These are phyloP conservation scores for Carallia pectinifolia DNA, from an alignment of 345 rosid species.

Conservation along the genomic window DNA sequence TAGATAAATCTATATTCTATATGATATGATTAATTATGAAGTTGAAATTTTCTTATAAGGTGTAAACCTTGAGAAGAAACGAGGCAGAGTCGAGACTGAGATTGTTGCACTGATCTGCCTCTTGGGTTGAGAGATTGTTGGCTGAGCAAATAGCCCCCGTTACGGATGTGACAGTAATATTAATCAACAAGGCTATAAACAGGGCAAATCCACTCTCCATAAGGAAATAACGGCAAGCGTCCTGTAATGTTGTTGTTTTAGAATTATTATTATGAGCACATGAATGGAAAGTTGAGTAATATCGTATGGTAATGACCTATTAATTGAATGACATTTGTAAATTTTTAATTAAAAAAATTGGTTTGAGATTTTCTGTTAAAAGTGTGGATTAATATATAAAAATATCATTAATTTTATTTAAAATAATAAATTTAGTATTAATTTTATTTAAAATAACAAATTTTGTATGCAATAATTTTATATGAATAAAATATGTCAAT, in stretches of 20 bases:
- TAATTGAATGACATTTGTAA: neutral
- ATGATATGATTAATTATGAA: no score
- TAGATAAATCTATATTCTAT: neutral
- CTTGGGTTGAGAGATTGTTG: constrained; percentile 24
- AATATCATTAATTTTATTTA: no score
- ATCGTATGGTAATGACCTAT: neutral
- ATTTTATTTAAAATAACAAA: no score
- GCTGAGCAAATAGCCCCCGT: constrained; percentile 53
- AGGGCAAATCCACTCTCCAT: constrained; percentile 65
- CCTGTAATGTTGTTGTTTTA: constrained; percentile 28
- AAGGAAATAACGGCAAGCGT: constrained; percentile 57
- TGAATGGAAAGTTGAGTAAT: neutral
- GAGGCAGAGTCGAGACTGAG: constrained; percentile 66
- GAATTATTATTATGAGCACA: no score
- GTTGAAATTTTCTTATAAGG: neutral
- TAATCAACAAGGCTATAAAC: constrained; percentile 60
- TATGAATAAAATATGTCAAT: no score
- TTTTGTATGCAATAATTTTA: no score
- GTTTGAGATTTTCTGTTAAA: no score
- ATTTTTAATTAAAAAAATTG: neutral
- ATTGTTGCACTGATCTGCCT: constrained; percentile 38
- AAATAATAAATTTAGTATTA: no score
- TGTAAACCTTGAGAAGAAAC: constrained; percentile 60
- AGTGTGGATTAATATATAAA: no score
- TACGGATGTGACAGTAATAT: constrained; percentile 52